These are phyloP conservation scores for Bassia scoparia DNA, from an alignment of 148 eudicot species.

Conservation along the genomic window DNA sequence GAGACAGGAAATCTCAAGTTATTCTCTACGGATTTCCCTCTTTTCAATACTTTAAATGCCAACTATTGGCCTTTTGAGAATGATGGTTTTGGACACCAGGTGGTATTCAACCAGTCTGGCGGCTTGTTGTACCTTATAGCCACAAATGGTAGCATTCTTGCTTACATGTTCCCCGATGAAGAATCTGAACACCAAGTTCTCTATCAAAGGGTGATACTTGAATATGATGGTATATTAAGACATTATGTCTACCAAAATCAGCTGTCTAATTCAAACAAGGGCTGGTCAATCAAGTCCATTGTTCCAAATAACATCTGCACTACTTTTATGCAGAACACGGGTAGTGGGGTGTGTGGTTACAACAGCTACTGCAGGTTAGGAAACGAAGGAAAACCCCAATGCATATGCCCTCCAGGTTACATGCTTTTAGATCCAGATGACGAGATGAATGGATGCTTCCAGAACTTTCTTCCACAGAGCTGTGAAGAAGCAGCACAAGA, in stretches of 20 bases:
- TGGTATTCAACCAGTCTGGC: conserved; percentile 29
- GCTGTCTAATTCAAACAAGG: not conserved
- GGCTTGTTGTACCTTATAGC: conserved; percentile 14
- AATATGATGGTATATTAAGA: conserved; percentile 35
- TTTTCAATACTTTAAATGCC: conserved; percentile 8
- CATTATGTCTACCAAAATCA: conserved; percentile 17
- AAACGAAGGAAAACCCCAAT: conserved; percentile 13
- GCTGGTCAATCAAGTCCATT: conserved; percentile 26
- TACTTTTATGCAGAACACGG: conserved; percentile 10
- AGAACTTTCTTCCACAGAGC: conserved; percentile 23
- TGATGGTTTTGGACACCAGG: conserved; percentile 14
- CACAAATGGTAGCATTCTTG: conserved; percentile 10
- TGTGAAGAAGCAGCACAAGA: conserved; percentile 3
- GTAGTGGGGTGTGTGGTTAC: conserved; percentile 32
- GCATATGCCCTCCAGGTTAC: conserved; percentile 31
- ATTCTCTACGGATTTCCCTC: conserved; percentile 25
- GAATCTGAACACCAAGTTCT: conserved; percentile 1
- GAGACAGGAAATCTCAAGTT: conserved; percentile 24
- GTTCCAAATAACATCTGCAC: conserved; percentile 23
- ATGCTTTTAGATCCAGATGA: conserved; percentile 3
- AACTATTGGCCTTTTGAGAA: conserved; percentile 2
- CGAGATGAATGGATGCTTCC: conserved; percentile 29
- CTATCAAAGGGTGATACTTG: conserved; percentile 35
- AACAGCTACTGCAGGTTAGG: conserved; percentile 29
- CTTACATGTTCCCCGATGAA: not conserved